phyloP scores from a whole-genome alignment of 2,329 filamentous ascomycete genomes.

The Drechslerella coelobrocha region DNA sequence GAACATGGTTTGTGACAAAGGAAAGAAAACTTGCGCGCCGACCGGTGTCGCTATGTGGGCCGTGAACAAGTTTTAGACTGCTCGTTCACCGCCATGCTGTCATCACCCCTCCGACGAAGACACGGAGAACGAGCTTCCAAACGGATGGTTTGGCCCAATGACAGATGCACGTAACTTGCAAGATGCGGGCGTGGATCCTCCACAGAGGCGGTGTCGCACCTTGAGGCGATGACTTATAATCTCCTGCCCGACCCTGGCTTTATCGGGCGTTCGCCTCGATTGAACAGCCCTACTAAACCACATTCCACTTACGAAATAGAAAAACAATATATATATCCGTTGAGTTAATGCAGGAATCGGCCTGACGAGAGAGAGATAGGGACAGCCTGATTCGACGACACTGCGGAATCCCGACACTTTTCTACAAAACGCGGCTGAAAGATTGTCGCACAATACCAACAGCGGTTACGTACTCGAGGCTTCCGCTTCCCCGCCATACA shows the following conservation, averaged over 20 bases:
- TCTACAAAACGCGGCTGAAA: not conserved
- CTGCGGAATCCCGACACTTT: conserved; percentile 5
- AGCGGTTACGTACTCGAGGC: conserved; percentile 28
- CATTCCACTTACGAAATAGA: not conserved
- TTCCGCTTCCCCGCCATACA: conserved; percentile 34
- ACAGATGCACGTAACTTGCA: conserved; percentile 13
- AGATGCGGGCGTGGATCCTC: conserved; percentile 23
- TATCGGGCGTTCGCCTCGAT: not conserved
- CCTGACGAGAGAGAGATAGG: not conserved
- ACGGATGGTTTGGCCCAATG: conserved; percentile 6
- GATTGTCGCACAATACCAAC: conserved; percentile 41
- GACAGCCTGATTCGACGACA: too few species aligned
- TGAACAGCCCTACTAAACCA: not conserved
- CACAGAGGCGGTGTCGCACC: conserved; percentile 26
- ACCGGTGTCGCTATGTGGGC: not conserved
- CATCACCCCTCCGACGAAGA: not conserved
- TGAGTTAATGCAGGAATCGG: not conserved
- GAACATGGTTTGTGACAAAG: too few species aligned
- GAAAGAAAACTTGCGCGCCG: too few species aligned
- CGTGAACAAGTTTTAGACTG: not conserved
- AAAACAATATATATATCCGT: not conserved
- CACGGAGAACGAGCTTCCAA: conserved; percentile 8
- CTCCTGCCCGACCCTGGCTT: not conserved
- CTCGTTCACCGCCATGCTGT: too few species aligned
- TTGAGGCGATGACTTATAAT: conserved; percentile 28